Evolutionary conservation across 176 grass and related monocot genomes (phyloP), one percentile per base, ranked within the genome.

Genomic region (Tuctoria greenei): DNA sequence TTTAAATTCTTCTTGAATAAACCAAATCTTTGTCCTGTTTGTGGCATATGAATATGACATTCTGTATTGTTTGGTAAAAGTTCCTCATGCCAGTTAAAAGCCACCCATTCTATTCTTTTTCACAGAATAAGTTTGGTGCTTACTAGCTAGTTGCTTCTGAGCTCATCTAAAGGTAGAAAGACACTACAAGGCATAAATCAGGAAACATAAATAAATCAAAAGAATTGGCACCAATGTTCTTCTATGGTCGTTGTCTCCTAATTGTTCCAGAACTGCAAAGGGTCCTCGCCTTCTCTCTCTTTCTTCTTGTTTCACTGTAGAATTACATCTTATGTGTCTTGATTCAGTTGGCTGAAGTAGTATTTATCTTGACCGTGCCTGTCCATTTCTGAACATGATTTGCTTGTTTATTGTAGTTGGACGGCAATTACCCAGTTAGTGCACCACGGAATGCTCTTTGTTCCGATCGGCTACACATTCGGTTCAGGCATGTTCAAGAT

Each of bases 371-470:
- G 16, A 20, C 46, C 31, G 49, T 43, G 6, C 52, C 64, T 41
- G 49, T 13, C 20, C 50, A 70, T 67, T 41, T 7, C 51, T 68
- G 15, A 83, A 42, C 72, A 56, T 45, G 83, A 8, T 71, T 26
- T 66, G 34, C 41, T 51, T 86, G 59, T 81, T 82, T 45, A 52
- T 71, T 69, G 69, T 64, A 94, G 92, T 18, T 94, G 92, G 92
- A 94, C 92, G 14, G 92, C 92, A 73, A 88, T 94, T 75, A 94
- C 92, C 71, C 92, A 94, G 71, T 71, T 94, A 72, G 92, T 73
- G 56, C 92, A 94, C 82, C 92, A 94, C 36, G 92, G 92, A 57
- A 94, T 94, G 92, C 82, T 94, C 10, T 94, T 94, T 16, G 88
- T 94, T 46, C 92, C 92, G 0, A 94, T 94, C 36, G 92, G 92